phyloP scores from a whole-genome alignment of 768 basidiomycete genomes.

The Agrocybe praecox region DNA sequence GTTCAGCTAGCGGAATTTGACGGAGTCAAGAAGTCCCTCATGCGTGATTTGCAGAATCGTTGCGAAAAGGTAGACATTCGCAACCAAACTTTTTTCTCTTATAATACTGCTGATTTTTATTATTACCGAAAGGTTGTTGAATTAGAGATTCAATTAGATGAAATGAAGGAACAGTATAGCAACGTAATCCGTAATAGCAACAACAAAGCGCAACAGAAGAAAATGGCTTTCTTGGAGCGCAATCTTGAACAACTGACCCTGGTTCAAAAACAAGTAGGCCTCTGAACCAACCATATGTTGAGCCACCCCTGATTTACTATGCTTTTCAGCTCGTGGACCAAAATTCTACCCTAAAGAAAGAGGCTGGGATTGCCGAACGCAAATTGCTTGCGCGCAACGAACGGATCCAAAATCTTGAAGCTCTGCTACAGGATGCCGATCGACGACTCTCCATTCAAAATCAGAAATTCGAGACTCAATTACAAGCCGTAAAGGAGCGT shows the following conservation, averaged over 20 bases:
- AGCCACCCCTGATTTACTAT: constrained; percentile 15
- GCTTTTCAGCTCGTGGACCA: constrained; percentile 88
- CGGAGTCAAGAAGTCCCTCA: constrained; percentile 96
- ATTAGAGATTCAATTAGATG: constrained; percentile 97
- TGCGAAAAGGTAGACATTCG: constrained; percentile 85
- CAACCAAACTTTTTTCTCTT: not conserved
- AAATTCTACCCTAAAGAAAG: constrained; percentile 96
- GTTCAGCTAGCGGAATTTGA: constrained; percentile 99
- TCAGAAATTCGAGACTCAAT: constrained; percentile 92
- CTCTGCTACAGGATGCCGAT: constrained; percentile 91
- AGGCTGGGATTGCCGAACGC: constrained; percentile 94
- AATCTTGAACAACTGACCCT: constrained; percentile 94
- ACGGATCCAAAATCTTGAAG: constrained; percentile 95
- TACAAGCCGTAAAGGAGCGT: constrained; percentile 90
- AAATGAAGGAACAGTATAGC: constrained; percentile 98
- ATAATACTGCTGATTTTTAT: constrained; percentile 1
- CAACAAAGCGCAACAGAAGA: constrained; percentile 98
- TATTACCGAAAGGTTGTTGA: constrained; percentile 80
- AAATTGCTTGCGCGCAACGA: constrained; percentile 96
- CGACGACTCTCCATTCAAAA: constrained; percentile 90
- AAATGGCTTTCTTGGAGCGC: constrained; percentile 98
- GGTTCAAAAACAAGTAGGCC: constrained; percentile 91
- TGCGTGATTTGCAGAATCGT: constrained; percentile 98
- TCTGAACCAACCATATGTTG: constrained; percentile 1
- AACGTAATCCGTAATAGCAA: constrained; percentile 98